Conservation (phyloP, 768 basidiomycete genomes). For the Naganishia randhawae region DNA sequence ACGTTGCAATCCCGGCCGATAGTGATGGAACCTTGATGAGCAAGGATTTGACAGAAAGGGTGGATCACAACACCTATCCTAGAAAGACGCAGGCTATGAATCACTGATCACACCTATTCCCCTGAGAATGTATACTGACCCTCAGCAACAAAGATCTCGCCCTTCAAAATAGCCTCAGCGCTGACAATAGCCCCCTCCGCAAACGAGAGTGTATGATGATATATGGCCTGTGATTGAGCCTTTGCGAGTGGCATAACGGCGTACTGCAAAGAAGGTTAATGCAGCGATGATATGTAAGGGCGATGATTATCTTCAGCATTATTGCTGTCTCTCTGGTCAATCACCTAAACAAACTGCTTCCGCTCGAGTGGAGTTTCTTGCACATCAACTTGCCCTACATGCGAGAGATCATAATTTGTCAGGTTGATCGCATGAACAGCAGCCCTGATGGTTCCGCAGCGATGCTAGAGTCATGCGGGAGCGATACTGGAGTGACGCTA, state of each 20-base stretch:
- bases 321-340: too few relatives aligned
- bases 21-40: conserved; percentile 81
- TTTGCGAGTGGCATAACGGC: neutral
- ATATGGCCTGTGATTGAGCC: conserved; percentile 2
- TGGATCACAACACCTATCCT: conserved; percentile 75
- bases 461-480: too few relatives aligned
- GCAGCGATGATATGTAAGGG: neutral
- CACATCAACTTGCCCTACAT: too few relatives aligned
- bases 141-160: conserved; percentile 82
- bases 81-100: neutral
- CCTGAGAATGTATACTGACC: conserved; percentile 38
- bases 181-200: conserved; percentile 66
- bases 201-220: conserved; percentile 15
- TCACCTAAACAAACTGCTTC: too few relatives aligned
- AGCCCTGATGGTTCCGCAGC: too few relatives aligned
- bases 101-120: neutral
- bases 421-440: too few relatives aligned
- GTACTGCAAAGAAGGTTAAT: neutral
- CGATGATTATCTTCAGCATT: neutral
- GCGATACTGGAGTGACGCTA: too few relatives aligned
- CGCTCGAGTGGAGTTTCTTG: too few relatives aligned
- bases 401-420: too few relatives aligned
- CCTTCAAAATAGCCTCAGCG: conserved; percentile 89
- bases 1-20: conserved; percentile 85
- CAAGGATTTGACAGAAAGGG: conserved; percentile 89